Percentiles rank a stretch among this genome's conserved stretches.
Evolutionary conservation across 2,329 filamentous ascomycete species (phyloP).

Genomic region (Ceratocystis cacaofunesta): DNA sequence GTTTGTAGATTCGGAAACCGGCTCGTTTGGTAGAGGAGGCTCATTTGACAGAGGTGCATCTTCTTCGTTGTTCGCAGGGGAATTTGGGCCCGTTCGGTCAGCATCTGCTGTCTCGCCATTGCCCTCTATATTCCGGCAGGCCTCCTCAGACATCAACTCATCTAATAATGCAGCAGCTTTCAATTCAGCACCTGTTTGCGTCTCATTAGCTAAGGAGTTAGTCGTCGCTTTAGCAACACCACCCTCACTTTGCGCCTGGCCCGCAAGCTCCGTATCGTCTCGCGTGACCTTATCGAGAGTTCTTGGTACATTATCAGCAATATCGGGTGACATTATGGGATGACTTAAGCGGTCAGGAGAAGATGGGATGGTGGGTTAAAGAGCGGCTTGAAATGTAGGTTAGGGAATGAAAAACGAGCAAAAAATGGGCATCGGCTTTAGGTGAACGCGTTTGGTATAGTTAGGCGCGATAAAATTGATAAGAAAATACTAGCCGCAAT

Average conservation of each 20-base stretch:
- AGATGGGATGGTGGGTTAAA: neutral
- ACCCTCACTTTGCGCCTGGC: neutral
- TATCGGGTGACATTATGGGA: neutral
- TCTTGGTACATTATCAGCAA: neutral
- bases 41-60: no score
- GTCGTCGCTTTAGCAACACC: neutral
- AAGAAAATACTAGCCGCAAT: neutral
- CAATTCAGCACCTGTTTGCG: conserved; percentile 5
- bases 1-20: conserved; percentile 9
- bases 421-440: neutral
- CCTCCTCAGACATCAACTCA: neutral
- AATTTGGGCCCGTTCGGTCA: neutral
- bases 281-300: neutral
- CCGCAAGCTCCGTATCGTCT: neutral
- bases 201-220: neutral
- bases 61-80: conserved; percentile 11
- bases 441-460: neutral
- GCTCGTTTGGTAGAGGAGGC: conserved; percentile 16
- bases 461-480: neutral
- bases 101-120: neutral
- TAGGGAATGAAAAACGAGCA: neutral
- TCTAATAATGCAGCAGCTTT: conserved; percentile 9
- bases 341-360: neutral
- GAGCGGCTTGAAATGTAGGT: neutral
- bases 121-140: neutral